Base-by-base conservation (phyloP, 306 rosid species). In the Cicer judaicum region DNA sequence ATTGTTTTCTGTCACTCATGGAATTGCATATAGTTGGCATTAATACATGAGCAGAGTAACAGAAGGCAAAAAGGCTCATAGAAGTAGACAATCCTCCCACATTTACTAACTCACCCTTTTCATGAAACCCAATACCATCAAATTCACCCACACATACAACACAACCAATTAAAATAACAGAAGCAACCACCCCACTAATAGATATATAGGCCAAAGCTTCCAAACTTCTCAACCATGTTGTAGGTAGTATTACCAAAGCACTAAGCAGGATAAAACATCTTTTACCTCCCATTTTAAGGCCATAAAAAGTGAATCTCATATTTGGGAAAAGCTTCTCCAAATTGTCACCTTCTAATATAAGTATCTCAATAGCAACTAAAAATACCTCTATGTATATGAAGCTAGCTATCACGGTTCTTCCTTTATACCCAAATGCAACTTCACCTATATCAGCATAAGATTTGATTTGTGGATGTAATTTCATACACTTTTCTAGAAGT, bases 331-430 rank as follows among this genome's bases (percentile, higher is more conserved):
- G 62, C 56, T 78, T 87, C 42, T 80, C 82, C n/a, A 91, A 39
- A 59, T 80, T 87, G 83, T 91, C 97, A 12, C 95, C 97, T 83
- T 85, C 97, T 38, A 87, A 15, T 57, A 91, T 86, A 40, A 91
- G 87, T 70, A 87, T 84, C 70, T 88, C 88, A 5, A 89, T 87
- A 0, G 88, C 88, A 7, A 89, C 82, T 19, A 89, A 19, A 78
- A 81, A 89, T 11, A 88, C 15, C 67, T 86, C 92, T 2, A 82
- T 16, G 34, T 83, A 88, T 76, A 86, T 82, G 55, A 91, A 78
- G 8, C 70, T 12, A 11, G 91, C 82, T 1, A 91, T 78, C 8
- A 84, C 0, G 2, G 64, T 40, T 81, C 86, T 88, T 61, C 97
- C 97, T 69, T 67, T 84, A 18, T 6, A 14, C 16, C 97, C 97